Base-by-base conservation (phyloP, 257 asterid genomes). In the Petunia secreta region DNA sequence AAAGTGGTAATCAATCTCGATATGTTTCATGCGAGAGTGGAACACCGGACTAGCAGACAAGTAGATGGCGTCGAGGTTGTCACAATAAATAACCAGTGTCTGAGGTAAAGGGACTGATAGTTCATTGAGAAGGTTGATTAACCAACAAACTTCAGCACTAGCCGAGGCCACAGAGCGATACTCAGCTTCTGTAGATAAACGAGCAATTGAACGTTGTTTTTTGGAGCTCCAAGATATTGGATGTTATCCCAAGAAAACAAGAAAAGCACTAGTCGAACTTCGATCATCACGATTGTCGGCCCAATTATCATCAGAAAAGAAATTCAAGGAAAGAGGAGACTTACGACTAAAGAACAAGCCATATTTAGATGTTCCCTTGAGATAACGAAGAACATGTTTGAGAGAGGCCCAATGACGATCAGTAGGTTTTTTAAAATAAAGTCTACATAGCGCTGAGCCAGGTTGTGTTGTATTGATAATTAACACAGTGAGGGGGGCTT, bases 291-390 rank as follows among this genome's bases (percentile, higher is more conserved):
- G 66, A 75, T 75, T 37, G 8, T n/a, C 65, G 2, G 48, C 65
- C 65, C 48, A 75, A 53, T 77, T 55, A 5, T 37, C 80, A 44
- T 77, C 73, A 3, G 55, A 4, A 58, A 37, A 77, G 2, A 75
- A 4, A 25, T 5, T 9, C 0, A 78, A 25, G 5, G 8, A 2
- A 3, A 46, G 34, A 8, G 40, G 40, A 0, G 7, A 8, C 2
- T 2, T 0, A 2, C n/a, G 11, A 0, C 13, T 3, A 6, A 63
- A 10, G 1, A 48, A 2, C 2, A 64, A 4, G 4, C 50, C 75
- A 36, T 79, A 8, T 16, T n/a, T 2, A 0, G 64, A 0, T 3
- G 64, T 46, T 0, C 15, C 16, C 3, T 16, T 38, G 1, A 63
- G 41, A 25, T 63, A 79, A 34, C 54, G 36, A 1, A 79, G 16